These are phyloP conservation scores for Teratosphaeria epicoccoides DNA, from an alignment of 2,329 filamentous ascomycete genomes.

Conservation along the genomic window DNA sequence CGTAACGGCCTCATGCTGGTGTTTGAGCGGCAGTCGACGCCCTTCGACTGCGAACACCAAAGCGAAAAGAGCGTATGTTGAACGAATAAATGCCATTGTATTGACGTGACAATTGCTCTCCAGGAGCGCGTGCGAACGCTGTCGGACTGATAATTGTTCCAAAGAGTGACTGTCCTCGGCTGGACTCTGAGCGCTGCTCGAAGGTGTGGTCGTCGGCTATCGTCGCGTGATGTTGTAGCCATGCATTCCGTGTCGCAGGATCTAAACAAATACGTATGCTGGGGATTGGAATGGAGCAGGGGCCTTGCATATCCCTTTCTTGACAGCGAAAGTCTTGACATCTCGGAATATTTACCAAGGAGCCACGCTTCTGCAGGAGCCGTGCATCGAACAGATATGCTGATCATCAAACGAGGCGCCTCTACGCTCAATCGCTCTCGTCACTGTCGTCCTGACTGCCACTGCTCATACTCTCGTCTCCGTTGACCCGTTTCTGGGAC, in stretches of 20 bases:
- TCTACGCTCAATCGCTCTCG: neutral
- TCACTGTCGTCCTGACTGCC: constrained; percentile 3
- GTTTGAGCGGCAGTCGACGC: constrained; percentile 9
- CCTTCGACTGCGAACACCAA: constrained; percentile 10
- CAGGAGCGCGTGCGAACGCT: neutral
- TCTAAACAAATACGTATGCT: constrained; percentile 22
- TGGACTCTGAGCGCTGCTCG: neutral
- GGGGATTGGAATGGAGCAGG: constrained; percentile 18
- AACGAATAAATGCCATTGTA: constrained; percentile 14
- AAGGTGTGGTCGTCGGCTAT: constrained; percentile 2
- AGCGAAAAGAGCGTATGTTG: constrained; percentile 8
- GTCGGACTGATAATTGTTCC: neutral
- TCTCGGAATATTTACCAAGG: neutral
- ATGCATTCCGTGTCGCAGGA: constrained; percentile 19
- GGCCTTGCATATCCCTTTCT: constrained; percentile 2
- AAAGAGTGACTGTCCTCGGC: neutral
- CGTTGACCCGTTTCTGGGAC: neutral
- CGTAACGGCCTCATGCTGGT: constrained; percentile 23
- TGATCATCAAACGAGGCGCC: too few relatives aligned
- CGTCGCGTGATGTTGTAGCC: constrained; percentile 8
- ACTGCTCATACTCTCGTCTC: neutral
- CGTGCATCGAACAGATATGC: too few relatives aligned
- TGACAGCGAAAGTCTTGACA: neutral
- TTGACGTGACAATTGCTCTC: neutral
- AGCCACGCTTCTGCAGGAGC: too few relatives aligned